phyloP scores from a whole-genome alignment of 345 rosid species.

The Brassica rapa region DNA sequence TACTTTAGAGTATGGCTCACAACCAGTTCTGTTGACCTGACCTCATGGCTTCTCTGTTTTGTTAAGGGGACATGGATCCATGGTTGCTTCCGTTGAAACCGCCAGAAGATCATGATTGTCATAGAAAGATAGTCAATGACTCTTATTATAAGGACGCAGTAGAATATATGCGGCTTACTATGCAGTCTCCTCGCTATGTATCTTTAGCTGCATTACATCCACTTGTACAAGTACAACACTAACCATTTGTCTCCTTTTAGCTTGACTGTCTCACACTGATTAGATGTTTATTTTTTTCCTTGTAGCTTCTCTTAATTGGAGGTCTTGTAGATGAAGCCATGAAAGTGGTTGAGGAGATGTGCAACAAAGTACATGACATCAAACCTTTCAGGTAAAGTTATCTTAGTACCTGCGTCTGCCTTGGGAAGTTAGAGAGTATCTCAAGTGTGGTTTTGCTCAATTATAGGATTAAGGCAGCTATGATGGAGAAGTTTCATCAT shows the following conservation, averaged over 20 bases:
- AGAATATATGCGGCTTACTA: constrained; percentile 55
- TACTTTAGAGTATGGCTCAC: not conserved
- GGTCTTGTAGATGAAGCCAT: constrained; percentile 64
- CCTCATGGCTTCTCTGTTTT: not conserved
- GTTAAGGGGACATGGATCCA: constrained; percentile 55
- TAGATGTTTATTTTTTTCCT: not conserved
- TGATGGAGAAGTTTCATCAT: constrained; percentile 57
- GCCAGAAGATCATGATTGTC: constrained; percentile 49
- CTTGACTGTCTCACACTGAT: too few species aligned
- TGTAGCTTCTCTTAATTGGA: constrained; percentile 69
- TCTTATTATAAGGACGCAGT: constrained; percentile 61
- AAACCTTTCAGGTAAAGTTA: constrained; percentile 63
- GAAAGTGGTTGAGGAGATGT: constrained; percentile 54
- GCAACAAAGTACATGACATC: constrained; percentile 44
- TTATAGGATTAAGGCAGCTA: constrained; percentile 59
- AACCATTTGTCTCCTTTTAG: not conserved
- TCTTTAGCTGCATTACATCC: constrained; percentile 68
- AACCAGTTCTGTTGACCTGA: not conserved
- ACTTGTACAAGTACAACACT: constrained; percentile 61
- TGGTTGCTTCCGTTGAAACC: constrained; percentile 73
- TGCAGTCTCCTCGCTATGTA: constrained; percentile 43
- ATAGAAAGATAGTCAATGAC: constrained; percentile 43
- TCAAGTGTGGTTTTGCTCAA: constrained; percentile 3
- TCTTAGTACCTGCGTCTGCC: not conserved
- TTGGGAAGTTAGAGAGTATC: constrained; percentile 2